A percentile compares a stretch with the other conserved stretches of the same genome.
phyloP scores from a whole-genome alignment of 2,329 filamentous ascomycete genomes.

The Claviceps sp. region DNA sequence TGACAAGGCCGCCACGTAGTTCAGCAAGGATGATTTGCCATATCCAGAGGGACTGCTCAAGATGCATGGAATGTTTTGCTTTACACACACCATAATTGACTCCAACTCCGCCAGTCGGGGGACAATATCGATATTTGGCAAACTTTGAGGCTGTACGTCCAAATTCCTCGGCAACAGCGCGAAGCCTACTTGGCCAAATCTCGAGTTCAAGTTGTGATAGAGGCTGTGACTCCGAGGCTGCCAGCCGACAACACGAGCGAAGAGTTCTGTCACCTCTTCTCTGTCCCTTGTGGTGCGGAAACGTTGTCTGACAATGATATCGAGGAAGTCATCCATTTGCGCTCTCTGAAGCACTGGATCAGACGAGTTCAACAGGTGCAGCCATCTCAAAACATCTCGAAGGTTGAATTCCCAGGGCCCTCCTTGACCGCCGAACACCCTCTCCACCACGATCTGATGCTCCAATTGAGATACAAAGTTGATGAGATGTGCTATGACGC shows the following conservation, averaged over 20 bases:
- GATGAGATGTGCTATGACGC: conserved; percentile 55
- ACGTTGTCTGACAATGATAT: conserved; percentile 73
- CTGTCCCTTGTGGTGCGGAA: conserved; percentile 66
- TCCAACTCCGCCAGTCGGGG: conserved; percentile 61
- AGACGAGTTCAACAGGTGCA: conserved; percentile 44
- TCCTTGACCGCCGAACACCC: conserved; percentile 46
- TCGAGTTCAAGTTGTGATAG: conserved; percentile 54
- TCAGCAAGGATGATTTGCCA: conserved; percentile 73
- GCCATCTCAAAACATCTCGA: conserved; percentile 79
- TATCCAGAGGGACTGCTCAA: conserved; percentile 73
- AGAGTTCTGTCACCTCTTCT: conserved; percentile 50
- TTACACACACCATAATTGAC: conserved; percentile 74
- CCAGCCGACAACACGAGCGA: conserved; percentile 47
- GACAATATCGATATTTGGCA: conserved; percentile 37
- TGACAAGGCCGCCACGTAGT: conserved; percentile 64
- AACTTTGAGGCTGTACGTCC: conserved; percentile 35
- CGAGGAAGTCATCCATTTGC: conserved; percentile 58
- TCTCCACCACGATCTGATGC: conserved; percentile 48
- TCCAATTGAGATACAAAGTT: conserved; percentile 73
- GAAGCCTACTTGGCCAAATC: conserved; percentile 66
- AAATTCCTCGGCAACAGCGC: conserved; percentile 52
- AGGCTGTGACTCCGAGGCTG: conserved; percentile 46
- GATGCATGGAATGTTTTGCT: conserved; percentile 79
- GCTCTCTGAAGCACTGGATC: conserved; percentile 48
- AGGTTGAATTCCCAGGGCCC: conserved; percentile 95